Evolutionary conservation across 1,284 basidiomycete genomes (phyloP).

Genomic region (Schizophyllum commune): DNA sequence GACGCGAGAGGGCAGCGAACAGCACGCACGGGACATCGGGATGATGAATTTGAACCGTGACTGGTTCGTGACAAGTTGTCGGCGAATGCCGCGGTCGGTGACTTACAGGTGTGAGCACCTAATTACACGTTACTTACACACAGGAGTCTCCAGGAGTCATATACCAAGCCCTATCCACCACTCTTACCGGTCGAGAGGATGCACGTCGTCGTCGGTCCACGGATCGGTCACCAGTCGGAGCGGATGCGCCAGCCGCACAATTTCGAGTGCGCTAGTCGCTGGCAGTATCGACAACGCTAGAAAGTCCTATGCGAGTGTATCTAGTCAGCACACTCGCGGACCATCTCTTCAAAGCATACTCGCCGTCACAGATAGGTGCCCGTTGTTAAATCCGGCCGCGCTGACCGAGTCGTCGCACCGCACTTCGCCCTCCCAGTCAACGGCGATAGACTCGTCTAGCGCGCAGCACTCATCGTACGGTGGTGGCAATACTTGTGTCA

Average conservation of each 20-base stretch:
- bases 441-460: conserved; percentile 16
- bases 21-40: too few relatives aligned
- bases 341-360: conserved; percentile 8
- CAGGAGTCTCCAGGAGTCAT: too few relatives aligned
- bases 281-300: conserved; percentile 30
- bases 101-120: too few relatives aligned
- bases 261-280: conserved; percentile 26
- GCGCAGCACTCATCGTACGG: conserved; percentile 2
- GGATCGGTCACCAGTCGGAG: conserved; percentile 39
- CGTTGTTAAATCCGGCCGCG: conserved; percentile 26
- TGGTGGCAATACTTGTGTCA: conserved; percentile 26
- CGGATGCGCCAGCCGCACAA: conserved; percentile 32
- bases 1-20: too few relatives aligned
- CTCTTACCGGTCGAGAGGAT: conserved; percentile 22
- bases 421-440: conserved; percentile 36
- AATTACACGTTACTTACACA: too few relatives aligned
- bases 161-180: conserved; percentile 6
- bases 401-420: conserved; percentile 23
- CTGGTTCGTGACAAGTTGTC: too few relatives aligned
- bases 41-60: too few relatives aligned
- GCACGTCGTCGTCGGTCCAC: conserved; percentile 27
- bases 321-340: conserved; percentile 2
- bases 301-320: conserved; percentile 25
- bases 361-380: conserved; percentile 29
- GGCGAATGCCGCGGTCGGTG: too few relatives aligned